Base-by-base conservation (phyloP, 2,329 filamentous ascomycete genomes). In the Delphinella strobiligena region DNA sequence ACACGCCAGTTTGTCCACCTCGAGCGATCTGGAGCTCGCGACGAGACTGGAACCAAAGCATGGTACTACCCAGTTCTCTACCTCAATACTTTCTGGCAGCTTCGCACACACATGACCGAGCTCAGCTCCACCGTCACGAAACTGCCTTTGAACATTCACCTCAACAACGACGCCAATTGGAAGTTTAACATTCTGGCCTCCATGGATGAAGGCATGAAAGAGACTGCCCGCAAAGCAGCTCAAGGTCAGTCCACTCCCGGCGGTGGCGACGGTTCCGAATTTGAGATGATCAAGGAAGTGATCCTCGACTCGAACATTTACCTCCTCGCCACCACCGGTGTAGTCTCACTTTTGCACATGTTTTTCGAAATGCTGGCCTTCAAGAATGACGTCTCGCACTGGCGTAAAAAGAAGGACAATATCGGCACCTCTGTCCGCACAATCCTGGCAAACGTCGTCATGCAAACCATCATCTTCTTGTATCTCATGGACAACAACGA, bases 371-470 rank as follows among this genome's bases (percentile, higher is more conserved):
- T 83, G 55, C 74, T 98, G 24, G 91, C 91, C 2, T 98, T 98
- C 68, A 94, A 93, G 55, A 94, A 82, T 57, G 91, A 98, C 58
- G 94, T 98, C 58, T 71, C 87, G 36, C 91, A 98, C 64, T 98
- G 91, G 77, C 85, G 88, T 58, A 95, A 96, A 70, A 98, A 98
- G 80, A 98, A 98, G 71, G 93, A 96, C 66, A 91, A 94, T 43
- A 83, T 98, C 19, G 91, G 91, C 47, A 93, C 94, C 34, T 95
- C 88, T 1, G 82, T 98, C 44, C 86, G 91, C 42, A 93, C 89
- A 22, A 98, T 98, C 54, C 69, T 98, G 42, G 87, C 85, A 58
- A 98, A 96, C 55, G 88, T 96, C 46, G 88, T 96, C 61, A 98
- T 98, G 91, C 91, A 98, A 62, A 62, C 73, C 5, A 73, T 96